phyloP scores from a whole-genome alignment of 495 filamentous ascomycete genomes.

The Gamarada debralockiae region DNA sequence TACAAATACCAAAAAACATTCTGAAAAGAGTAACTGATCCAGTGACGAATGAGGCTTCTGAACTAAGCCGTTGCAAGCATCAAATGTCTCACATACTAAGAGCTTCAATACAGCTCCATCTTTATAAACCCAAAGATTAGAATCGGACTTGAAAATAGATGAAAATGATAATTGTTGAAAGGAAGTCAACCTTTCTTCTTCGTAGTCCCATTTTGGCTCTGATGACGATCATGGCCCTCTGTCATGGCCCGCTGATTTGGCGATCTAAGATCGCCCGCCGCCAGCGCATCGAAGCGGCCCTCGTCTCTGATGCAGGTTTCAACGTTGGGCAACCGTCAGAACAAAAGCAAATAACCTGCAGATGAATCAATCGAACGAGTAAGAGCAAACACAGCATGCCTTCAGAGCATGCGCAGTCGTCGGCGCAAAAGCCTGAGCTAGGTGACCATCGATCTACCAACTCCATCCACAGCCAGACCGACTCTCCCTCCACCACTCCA shows the following conservation, averaged over 20 bases:
- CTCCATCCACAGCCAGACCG: slow-evolving; percentile 16
- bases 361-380: slow-evolving; percentile 13
- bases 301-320: neutral
- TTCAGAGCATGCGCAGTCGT: slow-evolving; percentile 18
- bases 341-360: slow-evolving; percentile 8
- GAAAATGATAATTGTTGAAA: too few species aligned
- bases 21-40: neutral
- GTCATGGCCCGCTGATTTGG: neutral
- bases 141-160: too few species aligned
- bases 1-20: slow-evolving; percentile 1
- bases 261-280: neutral
- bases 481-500: slow-evolving; percentile 21
- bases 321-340: neutral
- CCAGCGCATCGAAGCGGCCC: neutral
- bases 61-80: too few species aligned
- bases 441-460: slow-evolving; percentile 14
- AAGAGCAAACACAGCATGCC: slow-evolving; percentile 20
- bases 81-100: too few species aligned
- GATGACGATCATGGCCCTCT: too few species aligned
- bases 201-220: too few species aligned
- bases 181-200: too few species aligned
- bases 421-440: slow-evolving; percentile 17
- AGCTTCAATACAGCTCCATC: too few species aligned
- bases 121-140: too few species aligned
- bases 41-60: neutral